Evolutionary conservation across 1,139 yeast species (phyloP).

Genomic region (Candida glucosophila): DNA sequence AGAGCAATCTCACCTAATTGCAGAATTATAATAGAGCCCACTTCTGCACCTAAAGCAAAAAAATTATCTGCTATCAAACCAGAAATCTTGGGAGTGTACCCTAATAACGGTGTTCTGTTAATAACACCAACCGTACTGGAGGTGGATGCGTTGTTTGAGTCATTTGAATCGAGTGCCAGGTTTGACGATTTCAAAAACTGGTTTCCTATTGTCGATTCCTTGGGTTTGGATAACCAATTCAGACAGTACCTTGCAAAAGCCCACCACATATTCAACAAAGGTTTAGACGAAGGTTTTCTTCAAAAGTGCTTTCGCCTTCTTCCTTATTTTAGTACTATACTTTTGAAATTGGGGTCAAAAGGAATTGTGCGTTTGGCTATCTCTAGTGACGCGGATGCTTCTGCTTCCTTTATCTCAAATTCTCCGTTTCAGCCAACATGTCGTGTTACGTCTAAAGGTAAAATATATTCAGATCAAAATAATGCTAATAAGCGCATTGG

Average conservation of each 20-base stretch:
- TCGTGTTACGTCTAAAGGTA: slow-evolving; percentile 12
- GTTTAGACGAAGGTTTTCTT: slow-evolving; percentile 43
- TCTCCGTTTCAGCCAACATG: slow-evolving; percentile 22
- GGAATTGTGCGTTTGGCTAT: slow-evolving; percentile 49
- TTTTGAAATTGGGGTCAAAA: slow-evolving; percentile 58
- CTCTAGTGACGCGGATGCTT: slow-evolving; percentile 20
- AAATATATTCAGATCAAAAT: slow-evolving; percentile 6
- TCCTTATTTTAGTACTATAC: slow-evolving; percentile 63
- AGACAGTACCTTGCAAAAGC: slow-evolving; percentile 29
- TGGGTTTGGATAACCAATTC: slow-evolving; percentile 43
- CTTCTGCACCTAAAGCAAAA: slow-evolving; percentile 55
- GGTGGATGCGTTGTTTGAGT: slow-evolving; percentile 42
- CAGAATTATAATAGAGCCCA: slow-evolving; percentile 64
- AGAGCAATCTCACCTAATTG: slow-evolving; percentile 9
- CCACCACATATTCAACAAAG: slow-evolving; percentile 12
- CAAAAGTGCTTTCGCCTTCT: slow-evolving; percentile 65
- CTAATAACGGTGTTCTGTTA: slow-evolving; percentile 26
- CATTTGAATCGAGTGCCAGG: slow-evolving; percentile 38
- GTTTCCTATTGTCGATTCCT: slow-evolving; percentile 65
- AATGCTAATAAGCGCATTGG: slow-evolving; percentile 32
- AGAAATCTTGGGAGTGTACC: slow-evolving; percentile 23
- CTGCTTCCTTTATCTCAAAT: slow-evolving; percentile 29
- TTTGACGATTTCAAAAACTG: slow-evolving; percentile 58
- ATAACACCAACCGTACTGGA: slow-evolving; percentile 68
- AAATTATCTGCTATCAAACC: slow-evolving; percentile 21